Conservation (phyloP, 768 basidiomycete genomes). For the Ramaria rubella region DNA sequence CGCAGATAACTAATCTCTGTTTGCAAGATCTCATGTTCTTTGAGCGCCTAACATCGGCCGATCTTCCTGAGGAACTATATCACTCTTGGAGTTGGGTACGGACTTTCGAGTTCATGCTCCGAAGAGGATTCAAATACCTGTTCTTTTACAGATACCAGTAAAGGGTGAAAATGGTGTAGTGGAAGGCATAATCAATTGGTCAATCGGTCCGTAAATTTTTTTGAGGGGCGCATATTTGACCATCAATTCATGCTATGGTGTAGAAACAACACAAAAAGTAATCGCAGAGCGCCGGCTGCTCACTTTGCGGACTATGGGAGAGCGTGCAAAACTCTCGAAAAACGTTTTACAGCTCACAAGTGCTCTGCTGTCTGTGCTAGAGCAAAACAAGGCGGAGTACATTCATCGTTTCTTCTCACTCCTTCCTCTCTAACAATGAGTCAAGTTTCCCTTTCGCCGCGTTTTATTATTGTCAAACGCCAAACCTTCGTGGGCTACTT, state of each 20-base stretch:
- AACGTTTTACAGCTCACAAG: constrained; percentile 10
- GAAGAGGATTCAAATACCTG: background rate
- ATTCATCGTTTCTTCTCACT: background rate
- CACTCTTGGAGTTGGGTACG: constrained; percentile 21
- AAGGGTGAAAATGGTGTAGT: constrained; percentile 13
- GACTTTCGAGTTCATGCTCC: background rate
- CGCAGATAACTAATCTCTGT: background rate
- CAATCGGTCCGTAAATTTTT: background rate
- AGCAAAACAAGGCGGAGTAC: constrained; percentile 14
- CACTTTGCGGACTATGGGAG: constrained; percentile 15
- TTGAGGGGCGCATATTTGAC: background rate
- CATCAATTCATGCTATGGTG: background rate
- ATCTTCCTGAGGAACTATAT: constrained; percentile 20
- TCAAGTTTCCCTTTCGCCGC: constrained; percentile 15
- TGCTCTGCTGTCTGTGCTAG: constrained; percentile 11
- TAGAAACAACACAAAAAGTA: constrained; percentile 20
- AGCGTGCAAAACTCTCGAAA: constrained; percentile 11
- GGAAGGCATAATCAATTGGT: constrained; percentile 17
- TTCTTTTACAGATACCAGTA: constrained; percentile 15
- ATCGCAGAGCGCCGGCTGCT: constrained; percentile 18
- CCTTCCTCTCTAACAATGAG: background rate
- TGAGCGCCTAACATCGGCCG: constrained; percentile 14
- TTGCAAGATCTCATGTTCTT: constrained; percentile 17
- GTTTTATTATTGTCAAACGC: constrained; percentile 14
- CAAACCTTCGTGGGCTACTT: background rate